Conservation (phyloP, 2,329 filamentous ascomycete genomes). For the Immersiporthe knoxdaviesiana region DNA sequence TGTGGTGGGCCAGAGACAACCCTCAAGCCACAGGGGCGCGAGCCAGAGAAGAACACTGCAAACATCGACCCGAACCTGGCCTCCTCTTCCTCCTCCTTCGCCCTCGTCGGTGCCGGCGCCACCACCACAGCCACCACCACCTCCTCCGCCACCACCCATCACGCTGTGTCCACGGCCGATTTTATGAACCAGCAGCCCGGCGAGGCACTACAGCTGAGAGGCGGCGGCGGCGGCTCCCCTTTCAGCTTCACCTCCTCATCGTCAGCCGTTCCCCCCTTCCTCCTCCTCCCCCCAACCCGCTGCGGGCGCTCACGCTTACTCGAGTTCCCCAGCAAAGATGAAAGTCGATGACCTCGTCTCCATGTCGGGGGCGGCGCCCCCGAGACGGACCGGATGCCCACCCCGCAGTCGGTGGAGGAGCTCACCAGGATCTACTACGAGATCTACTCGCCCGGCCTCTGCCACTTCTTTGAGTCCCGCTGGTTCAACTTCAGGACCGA, state of each 20-base stretch:
- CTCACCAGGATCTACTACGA: constrained; percentile 73
- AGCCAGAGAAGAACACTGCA: constrained; percentile 41
- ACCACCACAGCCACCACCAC: no score
- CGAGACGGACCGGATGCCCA: constrained; percentile 54
- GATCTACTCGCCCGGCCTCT: constrained; percentile 73
- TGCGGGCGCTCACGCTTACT: constrained; percentile 44
- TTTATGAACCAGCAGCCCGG: constrained; percentile 34
- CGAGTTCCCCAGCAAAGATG: constrained; percentile 59
- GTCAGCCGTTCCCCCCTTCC: constrained; percentile 39
- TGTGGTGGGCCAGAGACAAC: constrained; percentile 16
- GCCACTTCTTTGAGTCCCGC: constrained; percentile 76
- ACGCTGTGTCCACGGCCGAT: constrained; percentile 10
- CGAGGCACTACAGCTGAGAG: constrained; percentile 52
- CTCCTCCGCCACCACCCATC: constrained; percentile 15
- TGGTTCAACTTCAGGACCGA: constrained; percentile 70
- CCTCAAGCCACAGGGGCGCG: constrained; percentile 41
- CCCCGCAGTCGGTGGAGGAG: constrained; percentile 60
- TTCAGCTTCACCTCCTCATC: constrained; percentile 35
- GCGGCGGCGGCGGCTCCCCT: constrained; percentile 52
- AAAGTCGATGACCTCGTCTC: constrained; percentile 74
- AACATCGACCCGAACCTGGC: constrained; percentile 39
- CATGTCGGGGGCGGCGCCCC: constrained; percentile 63
- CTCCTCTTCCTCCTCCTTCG: constrained; percentile 6
- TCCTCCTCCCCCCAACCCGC: constrained; percentile 38
- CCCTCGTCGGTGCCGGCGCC: constrained; percentile 4